phyloP scores from a whole-genome alignment of 495 filamentous ascomycete genomes.

The Hypoxylon rickii region DNA sequence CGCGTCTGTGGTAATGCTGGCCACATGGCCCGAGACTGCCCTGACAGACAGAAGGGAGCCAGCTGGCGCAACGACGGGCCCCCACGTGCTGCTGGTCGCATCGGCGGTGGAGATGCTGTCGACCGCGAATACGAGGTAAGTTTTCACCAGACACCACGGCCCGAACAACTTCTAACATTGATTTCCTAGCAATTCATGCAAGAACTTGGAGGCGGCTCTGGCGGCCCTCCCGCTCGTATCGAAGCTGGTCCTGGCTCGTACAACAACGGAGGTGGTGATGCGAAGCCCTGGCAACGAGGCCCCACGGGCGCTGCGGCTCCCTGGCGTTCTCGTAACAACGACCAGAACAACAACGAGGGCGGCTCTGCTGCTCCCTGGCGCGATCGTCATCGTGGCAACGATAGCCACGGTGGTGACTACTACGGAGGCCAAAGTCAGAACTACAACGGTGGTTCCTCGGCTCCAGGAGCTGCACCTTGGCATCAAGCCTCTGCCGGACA shows the following conservation, averaged over 20 bases:
- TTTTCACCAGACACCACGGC: slow-evolving; percentile 3
- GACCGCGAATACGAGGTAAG: slow-evolving; percentile 94
- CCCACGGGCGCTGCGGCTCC: slow-evolving; percentile 88
- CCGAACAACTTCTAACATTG: slow-evolving; percentile 43
- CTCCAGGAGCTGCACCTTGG: slow-evolving; percentile 70
- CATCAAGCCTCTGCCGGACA: slow-evolving; percentile 64
- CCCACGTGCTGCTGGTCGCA: slow-evolving; percentile 59
- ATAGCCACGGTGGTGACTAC: slow-evolving; percentile 48
- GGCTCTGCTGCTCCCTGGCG: slow-evolving; percentile 59
- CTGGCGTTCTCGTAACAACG: slow-evolving; percentile 58
- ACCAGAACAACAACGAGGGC: slow-evolving; percentile 46
- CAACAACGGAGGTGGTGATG: slow-evolving; percentile 51
- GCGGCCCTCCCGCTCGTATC: slow-evolving; percentile 75
- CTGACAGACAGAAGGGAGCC: slow-evolving; percentile 84
- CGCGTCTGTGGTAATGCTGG: slow-evolving; percentile 95
- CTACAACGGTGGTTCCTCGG: slow-evolving; percentile 41
- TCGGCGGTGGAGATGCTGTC: slow-evolving; percentile 80
- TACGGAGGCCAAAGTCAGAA: slow-evolving; percentile 55
- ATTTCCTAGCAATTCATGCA: slow-evolving; percentile 87
- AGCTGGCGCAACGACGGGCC: slow-evolving; percentile 85
- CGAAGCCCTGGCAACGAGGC: slow-evolving; percentile 90
- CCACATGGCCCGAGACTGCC: slow-evolving; percentile 93
- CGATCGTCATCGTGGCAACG: slow-evolving; percentile 47
- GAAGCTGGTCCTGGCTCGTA: slow-evolving; percentile 78
- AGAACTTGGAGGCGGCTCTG: slow-evolving; percentile 82